These are phyloP conservation scores for Metschnikowia gruessii DNA, from an alignment of 805 yeast genomes.

Conservation along the genomic window DNA sequence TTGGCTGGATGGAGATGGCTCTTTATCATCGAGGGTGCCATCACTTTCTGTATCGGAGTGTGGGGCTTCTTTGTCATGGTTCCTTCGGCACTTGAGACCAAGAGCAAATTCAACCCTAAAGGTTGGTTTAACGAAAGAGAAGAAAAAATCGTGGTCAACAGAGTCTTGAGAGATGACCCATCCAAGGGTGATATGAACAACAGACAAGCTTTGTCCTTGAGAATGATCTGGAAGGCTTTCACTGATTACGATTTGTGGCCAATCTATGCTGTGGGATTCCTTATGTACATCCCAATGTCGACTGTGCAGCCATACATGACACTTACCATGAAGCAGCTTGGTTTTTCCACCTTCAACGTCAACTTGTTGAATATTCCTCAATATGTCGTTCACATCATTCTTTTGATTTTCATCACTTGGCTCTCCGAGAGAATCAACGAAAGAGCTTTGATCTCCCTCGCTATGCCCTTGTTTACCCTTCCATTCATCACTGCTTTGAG, in stretches of 20 bases:
- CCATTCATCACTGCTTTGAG: constrained; percentile 35
- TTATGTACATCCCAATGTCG: constrained; percentile 23
- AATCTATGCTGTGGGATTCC: constrained; percentile 46
- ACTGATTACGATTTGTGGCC: constrained; percentile 57
- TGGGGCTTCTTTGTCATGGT: constrained; percentile 48
- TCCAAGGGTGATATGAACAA: constrained; percentile 61
- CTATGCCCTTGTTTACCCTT: constrained; percentile 26
- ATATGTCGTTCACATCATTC: constrained; percentile 27
- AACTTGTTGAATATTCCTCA: constrained; percentile 54
- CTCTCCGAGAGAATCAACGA: constrained; percentile 25
- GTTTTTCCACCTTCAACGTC: constrained; percentile 51
- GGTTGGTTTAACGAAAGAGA: constrained; percentile 53
- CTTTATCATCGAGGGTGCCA: constrained; percentile 59
- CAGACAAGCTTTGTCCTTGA: constrained; percentile 48
- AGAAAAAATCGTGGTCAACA: constrained; percentile 55
- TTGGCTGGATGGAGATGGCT: constrained; percentile 63
- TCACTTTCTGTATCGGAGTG: constrained; percentile 55
- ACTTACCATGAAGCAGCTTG: constrained; percentile 45
- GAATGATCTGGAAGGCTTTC: constrained; percentile 39
- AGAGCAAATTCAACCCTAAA: constrained; percentile 45
- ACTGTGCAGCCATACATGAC: constrained; percentile 42
- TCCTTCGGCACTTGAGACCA: constrained; percentile 53
- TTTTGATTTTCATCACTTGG: constrained; percentile 22
- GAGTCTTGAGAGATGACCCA: constrained; percentile 62
- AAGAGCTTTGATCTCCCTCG: constrained; percentile 23